A percentile compares a stretch with the other conserved stretches of the same genome.
Conservation (phyloP, 176 grass and related monocot genomes). For the Stipa capillata region DNA sequence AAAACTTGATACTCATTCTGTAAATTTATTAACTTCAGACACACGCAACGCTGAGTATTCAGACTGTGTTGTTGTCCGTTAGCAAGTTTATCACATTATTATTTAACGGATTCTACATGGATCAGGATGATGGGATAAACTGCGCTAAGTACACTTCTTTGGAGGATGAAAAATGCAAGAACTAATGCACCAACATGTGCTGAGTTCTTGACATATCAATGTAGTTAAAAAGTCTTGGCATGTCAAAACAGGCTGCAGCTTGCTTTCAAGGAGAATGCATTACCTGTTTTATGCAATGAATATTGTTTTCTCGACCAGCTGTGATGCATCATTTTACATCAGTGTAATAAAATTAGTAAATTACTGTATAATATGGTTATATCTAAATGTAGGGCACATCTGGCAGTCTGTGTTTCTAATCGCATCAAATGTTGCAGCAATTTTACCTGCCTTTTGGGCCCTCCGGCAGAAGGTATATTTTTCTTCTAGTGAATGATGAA, state of each 20-base stretch:
- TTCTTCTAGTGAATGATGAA: not conserved
- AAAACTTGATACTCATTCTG: too few relatives aligned
- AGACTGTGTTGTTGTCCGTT: not conserved
- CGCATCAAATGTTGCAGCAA: conserved; percentile 86
- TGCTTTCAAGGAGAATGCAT: conserved; percentile 9
- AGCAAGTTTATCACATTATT: not conserved
- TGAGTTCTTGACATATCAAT: not conserved
- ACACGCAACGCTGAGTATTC: not conserved
- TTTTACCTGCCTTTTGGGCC: conserved; percentile 86
- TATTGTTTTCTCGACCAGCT: not conserved
- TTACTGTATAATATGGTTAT: conserved; percentile 11
- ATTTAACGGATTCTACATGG: not conserved
- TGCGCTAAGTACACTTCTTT: not conserved
- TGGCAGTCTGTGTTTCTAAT: conserved; percentile 92
- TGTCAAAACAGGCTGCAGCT: not conserved
- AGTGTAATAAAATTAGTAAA: conserved; percentile 3
- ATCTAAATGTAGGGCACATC: conserved; percentile 68
- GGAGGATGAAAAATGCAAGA: not conserved
- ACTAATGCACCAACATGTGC: not conserved
- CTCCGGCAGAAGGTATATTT: conserved; percentile 71
- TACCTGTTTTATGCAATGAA: conserved; percentile 6
- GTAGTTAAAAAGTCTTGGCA: not conserved
- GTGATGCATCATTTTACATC: conserved; percentile 1
- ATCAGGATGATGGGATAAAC: not conserved
- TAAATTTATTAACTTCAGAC: too few relatives aligned